phyloP scores from a whole-genome alignment of 2,329 filamentous ascomycete genomes.

The Hirsutella minnesotensis region DNA sequence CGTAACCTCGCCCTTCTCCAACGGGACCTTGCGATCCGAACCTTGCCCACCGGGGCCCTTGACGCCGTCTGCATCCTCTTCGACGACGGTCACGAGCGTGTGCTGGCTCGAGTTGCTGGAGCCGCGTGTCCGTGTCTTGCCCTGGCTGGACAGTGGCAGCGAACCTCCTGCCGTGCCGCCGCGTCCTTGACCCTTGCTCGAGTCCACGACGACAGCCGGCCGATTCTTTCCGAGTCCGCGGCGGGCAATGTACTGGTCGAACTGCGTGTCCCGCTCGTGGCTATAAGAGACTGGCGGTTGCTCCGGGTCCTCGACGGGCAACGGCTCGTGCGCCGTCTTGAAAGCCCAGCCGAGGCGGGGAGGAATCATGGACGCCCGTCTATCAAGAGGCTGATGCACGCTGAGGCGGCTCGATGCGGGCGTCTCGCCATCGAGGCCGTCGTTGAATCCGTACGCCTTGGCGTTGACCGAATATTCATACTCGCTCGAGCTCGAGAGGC shows the following conservation, averaged over 20 bases:
- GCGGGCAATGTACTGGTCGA: slow-evolving; percentile 31
- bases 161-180: background rate
- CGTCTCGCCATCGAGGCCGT: slow-evolving; percentile 12
- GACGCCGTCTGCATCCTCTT: slow-evolving; percentile 20
- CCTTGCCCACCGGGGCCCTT: background rate
- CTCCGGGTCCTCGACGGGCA: slow-evolving; percentile 1
- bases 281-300: slow-evolving; percentile 22
- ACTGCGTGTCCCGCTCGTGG: slow-evolving; percentile 34
- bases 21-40: too few relatives aligned
- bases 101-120: slow-evolving; percentile 25
- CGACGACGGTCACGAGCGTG: slow-evolving; percentile 25
- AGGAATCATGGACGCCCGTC: slow-evolving; percentile 11
- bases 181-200: background rate
- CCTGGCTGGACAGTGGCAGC: background rate
- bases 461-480: slow-evolving; percentile 37
- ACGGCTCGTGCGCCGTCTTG: background rate
- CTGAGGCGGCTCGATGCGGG: background rate
- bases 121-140: slow-evolving; percentile 6
- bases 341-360: too few relatives aligned
- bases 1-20: background rate
- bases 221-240: slow-evolving; percentile 7
- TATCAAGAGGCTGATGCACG: slow-evolving; percentile 13
- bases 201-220: too few relatives aligned
- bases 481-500: slow-evolving; percentile 35
- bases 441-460: slow-evolving; percentile 34